These are phyloP conservation scores for Podospora comata DNA, from an alignment of 495 filamentous ascomycete genomes.

Conservation along the genomic window DNA sequence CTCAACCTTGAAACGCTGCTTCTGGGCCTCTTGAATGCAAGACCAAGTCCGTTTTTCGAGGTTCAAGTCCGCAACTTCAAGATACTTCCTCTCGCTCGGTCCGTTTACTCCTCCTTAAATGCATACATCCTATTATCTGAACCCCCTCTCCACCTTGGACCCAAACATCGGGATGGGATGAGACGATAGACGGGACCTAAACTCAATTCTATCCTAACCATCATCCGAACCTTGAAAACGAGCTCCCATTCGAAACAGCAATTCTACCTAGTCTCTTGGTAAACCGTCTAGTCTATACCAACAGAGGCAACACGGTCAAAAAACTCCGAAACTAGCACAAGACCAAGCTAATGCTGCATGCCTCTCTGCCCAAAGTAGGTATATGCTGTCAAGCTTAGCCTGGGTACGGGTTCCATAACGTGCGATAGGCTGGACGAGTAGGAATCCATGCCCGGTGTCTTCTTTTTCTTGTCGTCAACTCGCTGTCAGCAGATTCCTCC, in stretches of 20 bases:
- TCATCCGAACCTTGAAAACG: neutral
- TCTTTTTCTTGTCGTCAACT: neutral
- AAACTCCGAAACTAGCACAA: neutral
- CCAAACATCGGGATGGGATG: neutral
- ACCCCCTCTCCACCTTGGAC: neutral
- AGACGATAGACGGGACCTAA: neutral
- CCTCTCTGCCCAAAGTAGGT: neutral
- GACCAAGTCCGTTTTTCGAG: neutral
- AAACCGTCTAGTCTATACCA: neutral
- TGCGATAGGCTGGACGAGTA: neutral
- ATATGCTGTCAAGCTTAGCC: neutral
- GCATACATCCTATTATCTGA: neutral
- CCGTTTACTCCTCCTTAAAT: neutral
- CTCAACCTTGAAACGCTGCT: neutral
- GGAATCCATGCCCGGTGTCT: neutral
- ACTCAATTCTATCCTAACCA: neutral
- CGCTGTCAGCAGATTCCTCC: neutral
- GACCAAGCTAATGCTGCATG: neutral
- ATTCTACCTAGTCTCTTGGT: neutral
- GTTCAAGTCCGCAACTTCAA: neutral
- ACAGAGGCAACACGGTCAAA: neutral
- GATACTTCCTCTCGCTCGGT: neutral
- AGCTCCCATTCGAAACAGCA: neutral
- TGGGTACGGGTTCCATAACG: neutral
- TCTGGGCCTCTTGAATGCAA: neutral